Percentiles rank a stretch among this genome's conserved stretches.
Conservation (phyloP, 441 rosid species). For the Euphorbia schlechtendalii region DNA sequence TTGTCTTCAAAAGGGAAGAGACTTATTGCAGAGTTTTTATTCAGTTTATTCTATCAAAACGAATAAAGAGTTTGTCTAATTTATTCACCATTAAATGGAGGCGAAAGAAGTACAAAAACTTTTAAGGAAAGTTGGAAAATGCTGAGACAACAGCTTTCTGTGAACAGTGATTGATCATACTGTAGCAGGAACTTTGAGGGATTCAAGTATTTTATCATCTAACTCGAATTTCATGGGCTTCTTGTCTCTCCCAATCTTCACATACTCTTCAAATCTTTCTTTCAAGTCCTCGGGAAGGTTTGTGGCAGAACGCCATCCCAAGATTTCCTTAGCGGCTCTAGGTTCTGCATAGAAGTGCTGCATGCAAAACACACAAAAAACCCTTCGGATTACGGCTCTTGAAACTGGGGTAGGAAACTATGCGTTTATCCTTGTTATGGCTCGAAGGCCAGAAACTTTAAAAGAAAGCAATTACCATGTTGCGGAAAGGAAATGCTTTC, state of each 20-base stretch:
- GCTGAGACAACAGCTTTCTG: neutral
- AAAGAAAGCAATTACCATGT: conserved; percentile 43
- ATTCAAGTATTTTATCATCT: conserved; percentile 73
- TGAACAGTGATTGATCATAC: conserved; percentile 26
- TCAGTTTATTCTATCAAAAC: neutral
- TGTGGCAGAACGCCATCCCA: conserved; percentile 66
- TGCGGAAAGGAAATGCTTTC: conserved; percentile 93
- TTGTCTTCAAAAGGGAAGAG: neutral
- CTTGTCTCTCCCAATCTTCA: conserved; percentile 78
- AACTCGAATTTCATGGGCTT: conserved; percentile 61
- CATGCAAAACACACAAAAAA: conserved; percentile 14
- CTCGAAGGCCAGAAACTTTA: neutral
- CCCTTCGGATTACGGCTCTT: neutral
- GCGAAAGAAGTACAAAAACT: neutral
- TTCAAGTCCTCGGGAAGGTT: conserved; percentile 81
- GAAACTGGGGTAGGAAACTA: neutral
- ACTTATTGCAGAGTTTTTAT: neutral
- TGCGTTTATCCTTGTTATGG: neutral
- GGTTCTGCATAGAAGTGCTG: conserved; percentile 96
- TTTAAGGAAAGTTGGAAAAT: neutral
- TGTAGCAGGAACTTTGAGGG: conserved; percentile 61
- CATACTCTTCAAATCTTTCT: conserved; percentile 70
- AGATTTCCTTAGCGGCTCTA: conserved; percentile 72
- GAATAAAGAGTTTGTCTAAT: neutral
- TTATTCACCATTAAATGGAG: neutral